Conservation (phyloP, 2,329 filamentous ascomycete species). For the Amauroascus niger region DNA sequence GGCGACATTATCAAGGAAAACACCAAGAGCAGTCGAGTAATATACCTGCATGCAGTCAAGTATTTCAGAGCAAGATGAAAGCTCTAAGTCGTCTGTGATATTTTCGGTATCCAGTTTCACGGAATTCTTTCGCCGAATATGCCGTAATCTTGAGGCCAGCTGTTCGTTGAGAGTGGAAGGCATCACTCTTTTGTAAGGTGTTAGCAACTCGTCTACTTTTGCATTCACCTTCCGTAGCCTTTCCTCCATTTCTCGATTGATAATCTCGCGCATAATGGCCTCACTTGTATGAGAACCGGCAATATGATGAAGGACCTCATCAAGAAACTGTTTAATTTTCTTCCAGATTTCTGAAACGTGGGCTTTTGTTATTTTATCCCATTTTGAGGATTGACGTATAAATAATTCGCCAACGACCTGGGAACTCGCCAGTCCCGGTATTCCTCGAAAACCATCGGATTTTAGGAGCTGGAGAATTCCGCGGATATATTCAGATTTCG, state of each 20-base stretch:
- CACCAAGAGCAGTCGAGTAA: constrained; percentile 23
- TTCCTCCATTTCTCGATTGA: constrained; percentile 17
- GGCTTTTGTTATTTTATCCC: constrained; percentile 25
- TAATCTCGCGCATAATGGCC: constrained; percentile 18
- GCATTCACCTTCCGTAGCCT: constrained; percentile 17
- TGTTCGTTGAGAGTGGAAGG: constrained; percentile 18
- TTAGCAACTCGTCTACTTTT: constrained; percentile 20
- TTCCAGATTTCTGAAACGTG: constrained; percentile 19
- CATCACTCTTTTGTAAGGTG: constrained; percentile 18
- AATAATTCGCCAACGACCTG: constrained; percentile 35
- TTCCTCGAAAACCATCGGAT: constrained; percentile 23
- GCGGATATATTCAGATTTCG: constrained; percentile 15
- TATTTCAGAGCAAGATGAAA: constrained; percentile 16
- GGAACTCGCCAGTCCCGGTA: constrained; percentile 35
- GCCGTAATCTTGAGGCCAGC: constrained; percentile 8
- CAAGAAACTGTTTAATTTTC: constrained; percentile 17
- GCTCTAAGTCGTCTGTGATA: constrained; percentile 7
- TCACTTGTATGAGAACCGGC: constrained; percentile 15
- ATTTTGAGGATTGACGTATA: constrained; percentile 31
- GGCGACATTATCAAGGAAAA: constrained; percentile 32
- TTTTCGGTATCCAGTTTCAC: background rate
- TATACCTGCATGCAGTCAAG: constrained; percentile 22
- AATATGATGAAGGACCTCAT: constrained; percentile 19
- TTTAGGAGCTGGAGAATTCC: constrained; percentile 14
- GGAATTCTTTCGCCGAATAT: constrained; percentile 10